Evolutionary conservation across 148 eudicot genomes (phyloP).

Genomic region (Rhododendron mucronatum): DNA sequence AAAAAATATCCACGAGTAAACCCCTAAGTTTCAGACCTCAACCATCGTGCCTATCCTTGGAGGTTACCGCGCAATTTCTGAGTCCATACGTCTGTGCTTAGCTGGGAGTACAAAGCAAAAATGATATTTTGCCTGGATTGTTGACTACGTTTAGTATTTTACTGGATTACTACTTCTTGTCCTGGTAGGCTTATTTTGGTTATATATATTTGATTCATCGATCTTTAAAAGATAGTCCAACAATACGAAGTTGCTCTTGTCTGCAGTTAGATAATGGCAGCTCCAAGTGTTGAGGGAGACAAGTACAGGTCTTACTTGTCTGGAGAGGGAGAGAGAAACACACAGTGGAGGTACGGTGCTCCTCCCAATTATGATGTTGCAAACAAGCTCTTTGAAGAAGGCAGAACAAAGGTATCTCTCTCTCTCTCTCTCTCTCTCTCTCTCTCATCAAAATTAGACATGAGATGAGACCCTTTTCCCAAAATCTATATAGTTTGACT

Average conservation of each 20-base stretch:
- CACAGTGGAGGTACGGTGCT: constrained; percentile 49
- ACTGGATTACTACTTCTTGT: background rate
- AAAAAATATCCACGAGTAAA: no score
- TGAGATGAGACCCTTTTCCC: background rate
- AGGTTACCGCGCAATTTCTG: background rate
- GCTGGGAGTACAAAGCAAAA: background rate
- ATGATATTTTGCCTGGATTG: background rate
- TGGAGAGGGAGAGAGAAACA: constrained; percentile 61
- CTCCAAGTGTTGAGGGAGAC: constrained; percentile 17
- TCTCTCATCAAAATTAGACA: background rate
- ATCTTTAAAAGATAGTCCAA: background rate
- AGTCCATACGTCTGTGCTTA: background rate
- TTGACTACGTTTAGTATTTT: background rate
- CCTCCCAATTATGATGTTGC: constrained; percentile 69
- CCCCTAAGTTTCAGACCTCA: background rate
- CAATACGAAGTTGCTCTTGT: background rate
- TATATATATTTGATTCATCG: background rate
- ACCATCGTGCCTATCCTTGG: no score
- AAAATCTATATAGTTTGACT: background rate
- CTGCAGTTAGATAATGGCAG: constrained; percentile 16
- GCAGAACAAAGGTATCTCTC: constrained; percentile 52
- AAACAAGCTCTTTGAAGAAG: constrained; percentile 75
- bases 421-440: background rate
- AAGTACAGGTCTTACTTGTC: constrained; percentile 58
- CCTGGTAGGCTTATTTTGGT: background rate